Percentiles rank a stretch among this genome's conserved stretches.
Evolutionary conservation across 345 rosid species (phyloP).

Genomic region (Populus pruinosa): DNA sequence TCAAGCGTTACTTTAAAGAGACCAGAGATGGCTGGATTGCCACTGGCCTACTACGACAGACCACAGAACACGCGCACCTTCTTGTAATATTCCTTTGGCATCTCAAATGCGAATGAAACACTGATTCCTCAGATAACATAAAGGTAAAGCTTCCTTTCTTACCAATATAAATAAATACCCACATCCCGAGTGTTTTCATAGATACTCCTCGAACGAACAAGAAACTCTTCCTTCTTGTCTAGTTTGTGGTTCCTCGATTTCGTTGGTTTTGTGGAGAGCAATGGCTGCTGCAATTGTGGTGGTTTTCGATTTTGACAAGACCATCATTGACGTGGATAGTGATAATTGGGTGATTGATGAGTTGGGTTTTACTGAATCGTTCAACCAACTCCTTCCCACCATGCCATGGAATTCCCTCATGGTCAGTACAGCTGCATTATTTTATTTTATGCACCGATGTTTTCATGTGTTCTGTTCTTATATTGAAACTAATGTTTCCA

Average conservation of each 20-base stretch:
- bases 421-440: conserved; percentile 31
- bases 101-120: not conserved
- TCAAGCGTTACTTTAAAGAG: no score
- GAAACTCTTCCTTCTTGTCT: not conserved
- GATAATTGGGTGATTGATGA: conserved; percentile 81
- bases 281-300: conserved; percentile 49
- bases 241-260: not conserved
- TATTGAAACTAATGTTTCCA: no score
- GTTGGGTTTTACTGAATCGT: conserved; percentile 67
- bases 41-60: no score
- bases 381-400: conserved; percentile 78
- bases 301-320: conserved; percentile 83
- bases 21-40: no score
- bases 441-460: no score
- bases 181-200: not conserved
- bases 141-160: not conserved
- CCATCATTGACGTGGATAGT: conserved; percentile 81
- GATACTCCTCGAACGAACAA: not conserved
- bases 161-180: conserved; percentile 34
- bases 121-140: not conserved
- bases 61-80: not conserved
- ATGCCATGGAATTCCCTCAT: conserved; percentile 91
- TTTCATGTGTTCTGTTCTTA: not conserved
- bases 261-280: no score
- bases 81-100: conserved; percentile 56